phyloP scores from a whole-genome alignment of 495 filamentous ascomycete species.

The Cercophora scortea region DNA sequence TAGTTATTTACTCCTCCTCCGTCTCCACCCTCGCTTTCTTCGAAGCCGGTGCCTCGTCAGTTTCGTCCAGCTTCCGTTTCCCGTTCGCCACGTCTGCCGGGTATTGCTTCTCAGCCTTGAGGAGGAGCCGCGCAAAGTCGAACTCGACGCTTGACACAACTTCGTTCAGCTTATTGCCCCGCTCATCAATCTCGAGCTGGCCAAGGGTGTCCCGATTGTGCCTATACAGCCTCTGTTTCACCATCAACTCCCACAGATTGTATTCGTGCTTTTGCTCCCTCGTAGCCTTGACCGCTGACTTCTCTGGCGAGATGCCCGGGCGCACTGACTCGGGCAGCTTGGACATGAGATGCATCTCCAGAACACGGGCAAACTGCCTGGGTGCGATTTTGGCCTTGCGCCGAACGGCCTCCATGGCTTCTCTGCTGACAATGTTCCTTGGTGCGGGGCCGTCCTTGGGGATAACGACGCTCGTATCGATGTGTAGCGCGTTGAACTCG shows the following conservation, averaged over 20 bases:
- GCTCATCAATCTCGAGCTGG: conserved; percentile 68
- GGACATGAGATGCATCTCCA: conserved; percentile 85
- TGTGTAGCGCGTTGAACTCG: conserved; percentile 43
- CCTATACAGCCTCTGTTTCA: conserved; percentile 74
- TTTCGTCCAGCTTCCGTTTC: conserved; percentile 21
- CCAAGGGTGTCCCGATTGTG: conserved; percentile 69
- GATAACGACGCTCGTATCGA: conserved; percentile 37
- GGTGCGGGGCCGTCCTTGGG: conserved; percentile 45
- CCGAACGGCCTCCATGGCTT: conserved; percentile 53
- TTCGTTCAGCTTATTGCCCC: conserved; percentile 74
- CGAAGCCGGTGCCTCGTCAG: background rate
- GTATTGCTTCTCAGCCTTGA: conserved; percentile 22
- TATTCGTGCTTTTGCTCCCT: conserved; percentile 43
- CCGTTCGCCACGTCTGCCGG: conserved; percentile 14
- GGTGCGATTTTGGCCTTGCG: conserved; percentile 65
- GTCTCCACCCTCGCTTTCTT: conserved; percentile 30
- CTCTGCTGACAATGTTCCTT: conserved; percentile 50
- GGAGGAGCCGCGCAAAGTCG: conserved; percentile 67
- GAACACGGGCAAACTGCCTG: conserved; percentile 77
- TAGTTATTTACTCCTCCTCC: background rate
- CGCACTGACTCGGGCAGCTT: conserved; percentile 58
- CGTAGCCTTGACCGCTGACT: conserved; percentile 14
- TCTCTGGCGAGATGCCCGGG: conserved; percentile 25
- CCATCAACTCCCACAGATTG: conserved; percentile 73
- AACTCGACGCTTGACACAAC: conserved; percentile 69